Evolutionary conservation across 2,329 filamentous ascomycete genomes (phyloP).

Genomic region (Pseudogymnoascus sp.): DNA sequence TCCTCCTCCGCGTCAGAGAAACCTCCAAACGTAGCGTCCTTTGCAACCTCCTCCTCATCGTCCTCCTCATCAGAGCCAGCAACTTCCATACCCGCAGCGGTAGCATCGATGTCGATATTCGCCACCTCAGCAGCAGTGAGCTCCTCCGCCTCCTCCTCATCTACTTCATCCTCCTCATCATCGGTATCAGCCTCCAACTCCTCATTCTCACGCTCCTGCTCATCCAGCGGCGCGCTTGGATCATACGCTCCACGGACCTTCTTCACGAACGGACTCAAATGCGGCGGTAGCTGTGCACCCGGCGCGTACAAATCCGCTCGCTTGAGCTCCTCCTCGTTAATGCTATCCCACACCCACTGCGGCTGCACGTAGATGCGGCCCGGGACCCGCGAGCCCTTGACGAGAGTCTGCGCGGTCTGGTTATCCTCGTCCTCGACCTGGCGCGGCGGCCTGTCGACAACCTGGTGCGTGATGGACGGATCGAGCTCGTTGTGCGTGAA

Average conservation of each 20-base stretch:
- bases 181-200: conserved; percentile 60
- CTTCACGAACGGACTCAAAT: conserved; percentile 94
- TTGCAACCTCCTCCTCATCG: conserved; percentile 23
- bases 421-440: conserved; percentile 52
- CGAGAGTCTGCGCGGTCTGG: conserved; percentile 51
- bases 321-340: conserved; percentile 86
- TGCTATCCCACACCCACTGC: conserved; percentile 96
- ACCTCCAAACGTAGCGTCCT: conserved; percentile 22
- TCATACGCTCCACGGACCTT: conserved; percentile 81
- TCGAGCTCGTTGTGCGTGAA: conserved; percentile 87
- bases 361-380: conserved; percentile 90
- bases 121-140: conserved; percentile 31
- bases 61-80: conserved; percentile 29
- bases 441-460: conserved; percentile 81
- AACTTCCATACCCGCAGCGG: conserved; percentile 27
- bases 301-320: conserved; percentile 82
- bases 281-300: conserved; percentile 80
- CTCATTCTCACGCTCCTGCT: conserved; percentile 82
- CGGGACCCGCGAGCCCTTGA: conserved; percentile 66
- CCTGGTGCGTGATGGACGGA: conserved; percentile 86
- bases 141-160: conserved; percentile 32
- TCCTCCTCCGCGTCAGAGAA: conserved; percentile 33
- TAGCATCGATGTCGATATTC: conserved; percentile 24
- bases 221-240: conserved; percentile 73
- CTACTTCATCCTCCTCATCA: conserved; percentile 33